Percentiles rank a stretch among this genome's conserved stretches.
These are phyloP conservation scores for Prunus yedoensis DNA, from an alignment of 331 rosid genomes.

Conservation along the genomic window DNA sequence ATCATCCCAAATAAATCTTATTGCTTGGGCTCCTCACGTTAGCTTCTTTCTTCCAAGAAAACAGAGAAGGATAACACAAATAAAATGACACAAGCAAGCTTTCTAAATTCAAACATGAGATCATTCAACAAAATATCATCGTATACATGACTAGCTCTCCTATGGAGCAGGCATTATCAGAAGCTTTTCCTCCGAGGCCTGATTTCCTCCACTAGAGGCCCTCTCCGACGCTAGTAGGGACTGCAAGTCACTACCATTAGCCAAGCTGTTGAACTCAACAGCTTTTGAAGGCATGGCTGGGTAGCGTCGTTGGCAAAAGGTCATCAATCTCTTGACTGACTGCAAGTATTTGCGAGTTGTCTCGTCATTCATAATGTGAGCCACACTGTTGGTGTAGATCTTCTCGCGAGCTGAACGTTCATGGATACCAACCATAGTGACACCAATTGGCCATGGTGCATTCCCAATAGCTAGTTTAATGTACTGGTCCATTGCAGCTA, in stretches of 20 bases:
- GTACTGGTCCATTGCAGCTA: conserved; percentile 98
- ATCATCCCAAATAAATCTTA: too few relatives aligned
- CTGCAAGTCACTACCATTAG: conserved; percentile 96
- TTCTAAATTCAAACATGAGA: background rate
- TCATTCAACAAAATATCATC: background rate
- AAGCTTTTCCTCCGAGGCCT: conserved; percentile 66
- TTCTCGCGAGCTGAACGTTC: conserved; percentile 99
- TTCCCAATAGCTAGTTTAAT: conserved; percentile 93
- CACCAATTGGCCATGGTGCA: conserved; percentile 99
- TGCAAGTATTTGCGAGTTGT: conserved; percentile 95
- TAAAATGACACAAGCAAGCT: too few relatives aligned
- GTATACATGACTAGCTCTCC: conserved; percentile 40
- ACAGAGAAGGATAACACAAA: too few relatives aligned
- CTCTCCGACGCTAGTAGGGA: conserved; percentile 88
- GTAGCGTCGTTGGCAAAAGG: conserved; percentile 94
- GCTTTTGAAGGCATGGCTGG: conserved; percentile 97
- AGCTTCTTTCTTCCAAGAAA: background rate
- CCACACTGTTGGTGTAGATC: conserved; percentile 97
- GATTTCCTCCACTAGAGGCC: conserved; percentile 44
- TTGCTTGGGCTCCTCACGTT: too few relatives aligned
- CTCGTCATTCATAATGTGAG: conserved; percentile 97
- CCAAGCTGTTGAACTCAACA: conserved; percentile 97
- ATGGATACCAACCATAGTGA: conserved; percentile 99
- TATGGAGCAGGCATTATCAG: conserved; percentile 68
- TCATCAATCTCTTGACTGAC: conserved; percentile 90